A percentile compares a stretch with the other conserved stretches of the same genome.
phyloP scores from a whole-genome alignment of 148 eudicot species.

The Chenopodium quinoa region DNA sequence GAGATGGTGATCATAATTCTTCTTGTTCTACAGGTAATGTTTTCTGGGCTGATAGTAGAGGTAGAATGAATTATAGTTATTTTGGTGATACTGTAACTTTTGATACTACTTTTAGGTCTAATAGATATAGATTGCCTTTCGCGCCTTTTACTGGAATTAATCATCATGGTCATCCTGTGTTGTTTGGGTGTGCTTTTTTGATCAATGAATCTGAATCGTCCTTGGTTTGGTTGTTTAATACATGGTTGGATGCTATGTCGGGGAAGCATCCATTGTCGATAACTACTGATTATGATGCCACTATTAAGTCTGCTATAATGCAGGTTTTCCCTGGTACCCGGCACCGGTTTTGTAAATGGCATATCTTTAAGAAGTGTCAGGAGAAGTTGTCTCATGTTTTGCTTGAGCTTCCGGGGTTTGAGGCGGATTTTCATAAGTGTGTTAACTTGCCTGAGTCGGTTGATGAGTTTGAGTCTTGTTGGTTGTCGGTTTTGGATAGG shows the following conservation, averaged over 20 bases:
- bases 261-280: conserved; percentile 42
- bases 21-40: conserved; percentile 36
- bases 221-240: conserved; percentile 49
- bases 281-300: conserved; percentile 54
- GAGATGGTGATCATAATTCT: conserved; percentile 18
- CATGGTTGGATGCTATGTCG: conserved; percentile 49
- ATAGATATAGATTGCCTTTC: conserved; percentile 57
- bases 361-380: conserved; percentile 52
- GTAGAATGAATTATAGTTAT: conserved; percentile 40
- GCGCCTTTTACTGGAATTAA: conserved; percentile 52
- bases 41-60: conserved; percentile 47
- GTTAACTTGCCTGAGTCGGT: conserved; percentile 46
- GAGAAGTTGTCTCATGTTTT: conserved; percentile 49
- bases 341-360: conserved; percentile 59
- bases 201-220: conserved; percentile 49
- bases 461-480: conserved; percentile 57
- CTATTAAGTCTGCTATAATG: conserved; percentile 40
- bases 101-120: conserved; percentile 61
- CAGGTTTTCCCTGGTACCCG: conserved; percentile 44
- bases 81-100: conserved; percentile 57
- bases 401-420: conserved; percentile 42
- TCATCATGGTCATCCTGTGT: conserved; percentile 55
- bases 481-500: conserved; percentile 50
- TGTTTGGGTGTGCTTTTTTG: conserved; percentile 61
- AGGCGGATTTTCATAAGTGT: conserved; percentile 55